A percentile compares a stretch with the other conserved stretches of the same genome.
Evolutionary conservation across 2,329 filamentous ascomycete species (phyloP).

Genomic region (Fusarium phyllophilum): DNA sequence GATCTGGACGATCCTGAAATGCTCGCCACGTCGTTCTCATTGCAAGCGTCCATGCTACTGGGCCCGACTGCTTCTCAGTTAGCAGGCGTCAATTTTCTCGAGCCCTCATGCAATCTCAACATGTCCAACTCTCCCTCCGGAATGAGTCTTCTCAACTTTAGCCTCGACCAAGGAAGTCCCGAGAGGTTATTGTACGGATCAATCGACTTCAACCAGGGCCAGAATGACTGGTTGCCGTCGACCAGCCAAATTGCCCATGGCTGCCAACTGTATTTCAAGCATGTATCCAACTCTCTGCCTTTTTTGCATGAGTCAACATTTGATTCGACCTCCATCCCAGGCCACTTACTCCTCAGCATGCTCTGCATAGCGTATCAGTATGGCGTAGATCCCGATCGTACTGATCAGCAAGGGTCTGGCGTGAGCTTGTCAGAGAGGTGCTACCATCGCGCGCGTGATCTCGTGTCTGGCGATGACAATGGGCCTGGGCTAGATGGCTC

Average conservation of each 20-base stretch:
- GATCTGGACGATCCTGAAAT: neutral
- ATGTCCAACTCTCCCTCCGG: neutral
- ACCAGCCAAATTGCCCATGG: neutral
- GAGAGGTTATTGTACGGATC: constrained; percentile 47
- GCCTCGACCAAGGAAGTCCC: constrained; percentile 28
- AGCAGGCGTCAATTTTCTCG: constrained; percentile 2
- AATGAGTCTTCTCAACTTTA: constrained; percentile 8
- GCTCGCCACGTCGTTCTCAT: neutral
- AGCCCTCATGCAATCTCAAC: neutral
- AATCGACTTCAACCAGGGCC: constrained; percentile 44
- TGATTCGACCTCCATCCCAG: constrained; percentile 12
- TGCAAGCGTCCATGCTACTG: neutral
- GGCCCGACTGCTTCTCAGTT: neutral
- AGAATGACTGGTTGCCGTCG: constrained; percentile 40
- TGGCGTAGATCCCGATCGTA: constrained; percentile 49
- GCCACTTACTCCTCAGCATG: constrained; percentile 48
- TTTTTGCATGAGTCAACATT: constrained; percentile 13
- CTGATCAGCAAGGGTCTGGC: constrained; percentile 26
- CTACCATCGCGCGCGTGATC: constrained; percentile 8
- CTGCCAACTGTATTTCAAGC: constrained; percentile 9
- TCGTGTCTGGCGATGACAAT: neutral
- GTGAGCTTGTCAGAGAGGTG: constrained; percentile 10
- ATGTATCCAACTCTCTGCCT: constrained; percentile 1
- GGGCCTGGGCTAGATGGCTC: constrained; percentile 12
- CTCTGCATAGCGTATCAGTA: constrained; percentile 53